These are phyloP conservation scores for Daldinia eschscholtzii DNA, from an alignment of 2,329 filamentous ascomycete species.

Conservation along the genomic window DNA sequence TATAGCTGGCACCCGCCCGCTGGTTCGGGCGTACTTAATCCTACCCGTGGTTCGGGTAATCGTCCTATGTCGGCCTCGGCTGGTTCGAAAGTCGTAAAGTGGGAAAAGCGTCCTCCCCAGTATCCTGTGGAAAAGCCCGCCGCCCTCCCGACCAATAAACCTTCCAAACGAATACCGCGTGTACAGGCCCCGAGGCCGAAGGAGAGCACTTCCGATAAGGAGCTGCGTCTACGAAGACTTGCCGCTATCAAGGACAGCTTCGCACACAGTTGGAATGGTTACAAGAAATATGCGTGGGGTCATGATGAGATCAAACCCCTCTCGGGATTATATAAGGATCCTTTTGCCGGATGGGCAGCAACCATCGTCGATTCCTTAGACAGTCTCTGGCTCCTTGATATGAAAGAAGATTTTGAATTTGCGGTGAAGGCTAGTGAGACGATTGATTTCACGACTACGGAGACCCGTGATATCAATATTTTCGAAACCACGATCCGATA, in stretches of 20 bases:
- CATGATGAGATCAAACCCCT: conserved; percentile 73
- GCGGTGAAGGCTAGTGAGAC: conserved; percentile 68
- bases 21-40: conserved; percentile 35
- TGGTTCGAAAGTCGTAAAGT: conserved; percentile 41
- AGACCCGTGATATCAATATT: conserved; percentile 67
- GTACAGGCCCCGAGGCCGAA: conserved; percentile 68
- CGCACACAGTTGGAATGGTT: conserved; percentile 69
- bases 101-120: conserved; percentile 54
- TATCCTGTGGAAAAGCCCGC: conserved; percentile 53
- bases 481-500: conserved; percentile 81
- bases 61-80: conserved; percentile 22
- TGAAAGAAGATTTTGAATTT: conserved; percentile 73
- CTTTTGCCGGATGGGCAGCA: conserved; percentile 76
- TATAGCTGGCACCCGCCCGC: conserved; percentile 46
- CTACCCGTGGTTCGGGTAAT: conserved; percentile 21
- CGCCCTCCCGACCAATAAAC: conserved; percentile 54
- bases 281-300: conserved; percentile 73
- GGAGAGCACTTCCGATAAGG: conserved; percentile 54
- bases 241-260: conserved; percentile 65
- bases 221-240: conserved; percentile 56
- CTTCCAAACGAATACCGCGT: conserved; percentile 67
- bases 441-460: conserved; percentile 72
- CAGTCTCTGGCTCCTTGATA: conserved; percentile 79
- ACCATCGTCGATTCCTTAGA: conserved; percentile 77
- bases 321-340: conserved; percentile 63